Conservation (phyloP, 2,329 filamentous ascomycete species). For the Sporothrix luriei region DNA sequence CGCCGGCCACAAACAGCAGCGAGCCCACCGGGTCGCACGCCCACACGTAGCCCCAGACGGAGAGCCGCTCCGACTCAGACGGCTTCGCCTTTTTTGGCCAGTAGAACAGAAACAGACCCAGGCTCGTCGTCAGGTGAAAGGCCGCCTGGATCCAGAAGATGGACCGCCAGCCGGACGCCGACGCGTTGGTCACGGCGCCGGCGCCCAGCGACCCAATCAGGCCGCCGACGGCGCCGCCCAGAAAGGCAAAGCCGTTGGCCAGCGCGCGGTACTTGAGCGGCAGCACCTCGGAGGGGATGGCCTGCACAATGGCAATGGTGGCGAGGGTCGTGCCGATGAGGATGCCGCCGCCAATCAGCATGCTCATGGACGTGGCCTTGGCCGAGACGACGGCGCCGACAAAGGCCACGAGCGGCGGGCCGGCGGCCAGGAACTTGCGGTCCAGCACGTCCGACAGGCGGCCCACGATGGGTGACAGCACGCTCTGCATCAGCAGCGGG, state of each 20-base stretch:
- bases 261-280: slow-evolving; percentile 60
- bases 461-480: slow-evolving; percentile 58
- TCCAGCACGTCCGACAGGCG: slow-evolving; percentile 60
- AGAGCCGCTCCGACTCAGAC: slow-evolving; percentile 40
- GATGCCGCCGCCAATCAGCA: slow-evolving; percentile 60
- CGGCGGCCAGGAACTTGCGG: slow-evolving; percentile 55
- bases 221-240: slow-evolving; percentile 56
- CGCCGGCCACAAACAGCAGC: slow-evolving; percentile 47
- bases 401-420: slow-evolving; percentile 58
- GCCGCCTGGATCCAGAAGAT: slow-evolving; percentile 64
- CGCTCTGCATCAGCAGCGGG: slow-evolving; percentile 60
- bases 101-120: slow-evolving; percentile 54
- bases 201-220: slow-evolving; percentile 54
- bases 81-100: slow-evolving; percentile 48
- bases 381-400: slow-evolving; percentile 58
- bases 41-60: slow-evolving; percentile 49
- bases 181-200: slow-evolving; percentile 55
- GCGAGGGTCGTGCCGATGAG: slow-evolving; percentile 58
- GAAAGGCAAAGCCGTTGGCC: slow-evolving; percentile 56
- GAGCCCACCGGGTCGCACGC: slow-evolving; percentile 54
- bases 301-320: slow-evolving; percentile 58
- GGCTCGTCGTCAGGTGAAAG: slow-evolving; percentile 52
- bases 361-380: slow-evolving; percentile 57
- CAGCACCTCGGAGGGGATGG: slow-evolving; percentile 60
- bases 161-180: slow-evolving; percentile 54